These are phyloP conservation scores for Phaseolus coccineus DNA, from an alignment of 331 rosid genomes.

Conservation along the genomic window DNA sequence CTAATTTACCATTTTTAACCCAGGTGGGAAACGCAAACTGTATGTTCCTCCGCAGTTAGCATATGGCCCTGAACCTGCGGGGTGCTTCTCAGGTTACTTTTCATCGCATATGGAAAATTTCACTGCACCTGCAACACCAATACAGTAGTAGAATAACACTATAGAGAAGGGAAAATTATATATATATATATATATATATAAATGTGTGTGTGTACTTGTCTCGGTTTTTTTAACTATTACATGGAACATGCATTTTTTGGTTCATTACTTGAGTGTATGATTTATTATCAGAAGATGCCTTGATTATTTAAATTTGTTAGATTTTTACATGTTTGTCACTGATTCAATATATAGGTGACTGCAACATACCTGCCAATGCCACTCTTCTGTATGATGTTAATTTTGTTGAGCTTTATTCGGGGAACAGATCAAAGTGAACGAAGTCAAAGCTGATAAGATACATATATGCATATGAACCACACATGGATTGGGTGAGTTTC, in stretches of 20 bases:
- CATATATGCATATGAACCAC: constrained; percentile 41
- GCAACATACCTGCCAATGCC: constrained; percentile 93
- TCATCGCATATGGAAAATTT: constrained; percentile 21
- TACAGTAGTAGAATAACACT: background rate
- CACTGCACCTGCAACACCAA: background rate
- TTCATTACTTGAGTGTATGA: constrained; percentile 6
- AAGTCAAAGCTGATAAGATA: constrained; percentile 39
- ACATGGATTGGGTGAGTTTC: constrained; percentile 53
- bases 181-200: background rate
- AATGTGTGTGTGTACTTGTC: background rate
- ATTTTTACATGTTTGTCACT: constrained; percentile 45
- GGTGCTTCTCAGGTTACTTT: constrained; percentile 88
- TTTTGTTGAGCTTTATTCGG: constrained; percentile 76
- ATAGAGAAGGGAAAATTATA: background rate
- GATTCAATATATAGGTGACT: constrained; percentile 72
- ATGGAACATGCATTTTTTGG: constrained; percentile 23
- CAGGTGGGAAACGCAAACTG: constrained; percentile 93
- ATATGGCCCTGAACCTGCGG: constrained; percentile 99
- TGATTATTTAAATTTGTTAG: constrained; percentile 21
- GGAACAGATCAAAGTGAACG: constrained; percentile 69
- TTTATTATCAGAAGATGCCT: constrained; percentile 8
- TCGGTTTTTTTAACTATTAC: background rate
- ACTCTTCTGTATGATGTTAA: constrained; percentile 88
- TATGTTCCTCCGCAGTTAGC: constrained; percentile 86
- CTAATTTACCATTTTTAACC: constrained; percentile 28